Evolutionary conservation across 2,329 filamentous ascomycete genomes (phyloP), one percentile per base, ranked within the genome.

Genomic region (Ophiostoma sp.): DNA sequence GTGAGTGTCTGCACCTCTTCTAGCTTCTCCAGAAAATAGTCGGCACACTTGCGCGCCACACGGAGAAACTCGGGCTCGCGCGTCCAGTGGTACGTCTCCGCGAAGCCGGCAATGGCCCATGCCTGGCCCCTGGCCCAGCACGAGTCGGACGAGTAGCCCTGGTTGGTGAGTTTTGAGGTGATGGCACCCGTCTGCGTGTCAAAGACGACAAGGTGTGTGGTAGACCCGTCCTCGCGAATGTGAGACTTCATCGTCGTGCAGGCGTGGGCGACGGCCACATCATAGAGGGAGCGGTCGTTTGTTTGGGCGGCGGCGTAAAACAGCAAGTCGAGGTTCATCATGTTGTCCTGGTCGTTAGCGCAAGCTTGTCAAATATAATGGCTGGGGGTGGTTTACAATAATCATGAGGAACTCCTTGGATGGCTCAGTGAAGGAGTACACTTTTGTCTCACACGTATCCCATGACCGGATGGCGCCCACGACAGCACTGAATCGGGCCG

Each of bases 91-190:
- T 85, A 87, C 0, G 84, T 84, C 75, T 87, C 85, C 0, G 85
- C 81, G 68, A 86, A 87, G 0, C 85, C 85, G 17, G 86, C 78
- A 22, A 87, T 84, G 0, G 81, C 82, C 85, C 86, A 87, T 0
- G 85, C 85, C 71, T 88, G 86, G 1, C 86, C 86, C 17, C 86
- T 81, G 5, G 83, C 81, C 86, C 86, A 88, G 0, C 84, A 86
- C 0, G 85, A 87, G 19, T 79, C 77, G 39, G 83, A 82, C 0
- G 78, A 75, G 75, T 83, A 84, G 0, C 86, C 86, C 73, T 88
- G 86, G 0, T 83, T 84, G 0, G 86, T 87, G 70, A 83, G 80
- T 39, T 81, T 82, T 15, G 82, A 79, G 74, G 85, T 85, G 4
- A 86, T 77, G 0, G 73, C 75, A 0, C 86, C 85, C 0, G 85